Percentiles rank a stretch among this genome's conserved stretches.
Evolutionary conservation across 805 yeast genomes (phyloP).

Genomic region (Wickerhamiella parazyma): DNA sequence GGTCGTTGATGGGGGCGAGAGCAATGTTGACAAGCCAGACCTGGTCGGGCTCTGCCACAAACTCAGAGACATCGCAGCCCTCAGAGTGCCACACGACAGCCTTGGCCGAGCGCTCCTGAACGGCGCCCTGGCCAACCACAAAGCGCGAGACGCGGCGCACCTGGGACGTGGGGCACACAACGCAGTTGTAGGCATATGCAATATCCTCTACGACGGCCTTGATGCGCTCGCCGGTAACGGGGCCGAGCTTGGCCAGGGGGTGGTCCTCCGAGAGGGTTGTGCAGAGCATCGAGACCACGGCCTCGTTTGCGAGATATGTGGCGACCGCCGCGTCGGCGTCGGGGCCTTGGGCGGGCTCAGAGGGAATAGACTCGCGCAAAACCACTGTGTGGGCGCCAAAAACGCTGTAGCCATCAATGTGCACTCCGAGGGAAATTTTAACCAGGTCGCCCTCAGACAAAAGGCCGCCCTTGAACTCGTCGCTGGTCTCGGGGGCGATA

Average conservation of each 20-base stretch:
- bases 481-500: conserved; percentile 60
- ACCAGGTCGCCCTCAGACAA: conserved; percentile 72
- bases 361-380: conserved; percentile 34
- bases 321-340: conserved; percentile 87
- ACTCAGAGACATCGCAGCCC: conserved; percentile 40
- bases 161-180: conserved; percentile 82
- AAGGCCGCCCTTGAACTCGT: conserved; percentile 28
- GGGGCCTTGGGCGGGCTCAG: conserved; percentile 70
- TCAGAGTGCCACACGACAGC: conserved; percentile 43
- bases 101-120: conserved; percentile 82
- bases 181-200: conserved; percentile 72
- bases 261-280: conserved; percentile 46
- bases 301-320: conserved; percentile 75
- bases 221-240: conserved; percentile 55
- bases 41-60: conserved; percentile 57
- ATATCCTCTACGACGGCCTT: conserved; percentile 71
- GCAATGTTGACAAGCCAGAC: conserved; percentile 73
- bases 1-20: conserved; percentile 46
- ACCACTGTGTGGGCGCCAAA: conserved; percentile 77
- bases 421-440: conserved; percentile 76
- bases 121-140: conserved; percentile 91
- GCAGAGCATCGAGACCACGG: conserved; percentile 66
- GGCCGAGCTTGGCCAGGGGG: conserved; percentile 25
- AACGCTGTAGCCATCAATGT: conserved; percentile 90
- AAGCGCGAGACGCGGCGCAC: conserved; percentile 86